These are phyloP conservation scores for Wilcoxina mikolae DNA, from an alignment of 495 filamentous ascomycete genomes.

Conservation along the genomic window DNA sequence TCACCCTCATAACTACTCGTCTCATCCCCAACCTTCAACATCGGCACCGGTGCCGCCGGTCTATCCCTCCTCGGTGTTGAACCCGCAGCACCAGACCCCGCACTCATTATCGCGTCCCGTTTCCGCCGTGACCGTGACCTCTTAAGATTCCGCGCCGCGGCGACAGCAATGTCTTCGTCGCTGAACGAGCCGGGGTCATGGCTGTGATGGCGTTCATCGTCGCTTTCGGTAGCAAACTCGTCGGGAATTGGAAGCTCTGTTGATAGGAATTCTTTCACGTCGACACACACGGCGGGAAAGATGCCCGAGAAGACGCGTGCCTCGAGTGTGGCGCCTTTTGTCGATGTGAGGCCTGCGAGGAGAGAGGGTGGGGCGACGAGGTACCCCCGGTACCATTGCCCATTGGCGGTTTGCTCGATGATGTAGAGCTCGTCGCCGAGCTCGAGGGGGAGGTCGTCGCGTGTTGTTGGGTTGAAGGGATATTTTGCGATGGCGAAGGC, in stretches of 20 bases:
- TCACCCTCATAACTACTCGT: conserved; percentile 76
- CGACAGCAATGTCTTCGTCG: conserved; percentile 31
- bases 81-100: neutral
- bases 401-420: conserved; percentile 78
- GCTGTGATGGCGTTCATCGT: no score
- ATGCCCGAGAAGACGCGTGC: conserved; percentile 93
- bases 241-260: neutral
- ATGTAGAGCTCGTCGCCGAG: conserved; percentile 97
- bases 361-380: conserved; percentile 85
- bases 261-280: conserved; percentile 37
- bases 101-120: conserved; percentile 32
- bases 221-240: neutral
- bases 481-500: conserved; percentile 92
- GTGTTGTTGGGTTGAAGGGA: conserved; percentile 71
- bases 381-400: conserved; percentile 88
- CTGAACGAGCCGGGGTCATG: conserved; percentile 32
- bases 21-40: conserved; percentile 95
- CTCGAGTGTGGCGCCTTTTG: conserved; percentile 84
- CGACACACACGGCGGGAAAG: conserved; percentile 86
- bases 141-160: conserved; percentile 19
- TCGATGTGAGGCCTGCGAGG: conserved; percentile 78
- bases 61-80: conserved; percentile 29
- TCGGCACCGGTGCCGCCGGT: conserved; percentile 83
- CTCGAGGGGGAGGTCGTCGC: conserved; percentile 89
- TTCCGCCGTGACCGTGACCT: neutral